Conservation (phyloP, 23 red algal genomes). For the Cyanidioschyzon merolae region DNA sequence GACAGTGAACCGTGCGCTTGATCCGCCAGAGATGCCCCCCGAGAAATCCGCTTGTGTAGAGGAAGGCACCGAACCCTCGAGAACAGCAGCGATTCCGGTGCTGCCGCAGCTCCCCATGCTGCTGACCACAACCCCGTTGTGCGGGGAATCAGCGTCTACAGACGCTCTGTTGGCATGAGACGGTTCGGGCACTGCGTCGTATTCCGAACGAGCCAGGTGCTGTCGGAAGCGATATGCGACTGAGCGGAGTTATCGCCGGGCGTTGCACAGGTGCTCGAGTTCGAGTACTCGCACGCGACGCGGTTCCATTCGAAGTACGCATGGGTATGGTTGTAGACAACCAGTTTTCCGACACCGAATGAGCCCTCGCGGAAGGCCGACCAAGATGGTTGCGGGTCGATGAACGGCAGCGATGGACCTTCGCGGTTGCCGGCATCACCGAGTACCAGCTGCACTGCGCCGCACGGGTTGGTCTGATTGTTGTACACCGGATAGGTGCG, state of each 20-base stretch:
- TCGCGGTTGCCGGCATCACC: constrained; percentile 17
- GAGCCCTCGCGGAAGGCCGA: constrained; percentile 13
- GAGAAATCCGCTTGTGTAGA: too few relatives aligned
- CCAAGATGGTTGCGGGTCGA: constrained; percentile 16
- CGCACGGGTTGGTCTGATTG: constrained; percentile 11
- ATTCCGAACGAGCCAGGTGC: neutral
- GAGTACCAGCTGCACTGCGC: neutral
- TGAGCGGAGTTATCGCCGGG: constrained; percentile 4
- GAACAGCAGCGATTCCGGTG: too few relatives aligned
- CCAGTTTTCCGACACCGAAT: constrained; percentile 10
- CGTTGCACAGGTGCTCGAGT: neutral
- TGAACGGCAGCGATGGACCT: constrained; percentile 1
- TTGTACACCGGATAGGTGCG: constrained; percentile 9
- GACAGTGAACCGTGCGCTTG: too few relatives aligned
- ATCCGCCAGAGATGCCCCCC: too few relatives aligned
- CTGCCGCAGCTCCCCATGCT: too few relatives aligned
- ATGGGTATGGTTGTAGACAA: neutral
- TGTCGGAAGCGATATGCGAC: neutral
- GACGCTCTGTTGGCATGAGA: neutral
- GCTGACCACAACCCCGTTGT: too few relatives aligned
- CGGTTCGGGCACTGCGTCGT: constrained; percentile 11
- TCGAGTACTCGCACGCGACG: constrained; percentile 14
- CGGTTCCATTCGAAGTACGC: neutral
- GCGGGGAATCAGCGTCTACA: neutral
- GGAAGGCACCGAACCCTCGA: too few relatives aligned